Percentiles rank a stretch among this genome's conserved stretches.
Evolutionary conservation across 805 yeast species (phyloP).

Genomic region (Starmerella bacillaris): DNA sequence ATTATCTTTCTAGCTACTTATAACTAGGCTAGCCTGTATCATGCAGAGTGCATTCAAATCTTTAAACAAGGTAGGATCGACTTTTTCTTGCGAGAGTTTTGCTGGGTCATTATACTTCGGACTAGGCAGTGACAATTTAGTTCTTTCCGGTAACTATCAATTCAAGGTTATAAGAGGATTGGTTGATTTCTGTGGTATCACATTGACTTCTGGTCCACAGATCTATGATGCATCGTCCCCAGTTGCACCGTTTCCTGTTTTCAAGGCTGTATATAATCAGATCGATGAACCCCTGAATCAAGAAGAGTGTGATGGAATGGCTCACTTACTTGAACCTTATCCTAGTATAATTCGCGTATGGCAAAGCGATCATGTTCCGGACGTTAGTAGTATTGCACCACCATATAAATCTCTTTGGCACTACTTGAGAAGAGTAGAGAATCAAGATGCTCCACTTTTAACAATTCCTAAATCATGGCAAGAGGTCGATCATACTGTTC

Average conservation of each 20-base stretch:
- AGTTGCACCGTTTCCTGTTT: conserved; percentile 14
- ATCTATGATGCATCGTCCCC: conserved; percentile 10
- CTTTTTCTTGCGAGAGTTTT: conserved; percentile 1
- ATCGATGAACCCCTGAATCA: not conserved
- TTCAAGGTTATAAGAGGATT: conserved; percentile 21
- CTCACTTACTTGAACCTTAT: conserved; percentile 1
- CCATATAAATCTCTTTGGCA: conserved; percentile 18
- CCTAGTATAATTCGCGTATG: conserved; percentile 6
- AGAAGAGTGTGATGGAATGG: not conserved
- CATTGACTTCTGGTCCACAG: conserved; percentile 6
- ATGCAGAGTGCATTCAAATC: conserved; percentile 13
- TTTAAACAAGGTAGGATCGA: conserved; percentile 7
- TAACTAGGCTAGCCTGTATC: no score
- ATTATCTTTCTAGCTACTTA: no score
- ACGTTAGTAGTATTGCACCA: conserved; percentile 16
- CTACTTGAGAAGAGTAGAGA: conserved; percentile 1
- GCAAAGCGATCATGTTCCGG: not conserved
- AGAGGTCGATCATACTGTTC: conserved; percentile 4
- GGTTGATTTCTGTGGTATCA: conserved; percentile 18
- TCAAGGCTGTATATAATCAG: conserved; percentile 8
- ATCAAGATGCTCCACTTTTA: not conserved
- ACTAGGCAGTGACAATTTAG: conserved; percentile 13
- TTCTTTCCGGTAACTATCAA: conserved; percentile 19
- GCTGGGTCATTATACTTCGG: conserved; percentile 6
- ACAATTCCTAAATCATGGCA: conserved; percentile 15